Conservation (phyloP, 352 stramenopile species). For the Phytophthora pisi region DNA sequence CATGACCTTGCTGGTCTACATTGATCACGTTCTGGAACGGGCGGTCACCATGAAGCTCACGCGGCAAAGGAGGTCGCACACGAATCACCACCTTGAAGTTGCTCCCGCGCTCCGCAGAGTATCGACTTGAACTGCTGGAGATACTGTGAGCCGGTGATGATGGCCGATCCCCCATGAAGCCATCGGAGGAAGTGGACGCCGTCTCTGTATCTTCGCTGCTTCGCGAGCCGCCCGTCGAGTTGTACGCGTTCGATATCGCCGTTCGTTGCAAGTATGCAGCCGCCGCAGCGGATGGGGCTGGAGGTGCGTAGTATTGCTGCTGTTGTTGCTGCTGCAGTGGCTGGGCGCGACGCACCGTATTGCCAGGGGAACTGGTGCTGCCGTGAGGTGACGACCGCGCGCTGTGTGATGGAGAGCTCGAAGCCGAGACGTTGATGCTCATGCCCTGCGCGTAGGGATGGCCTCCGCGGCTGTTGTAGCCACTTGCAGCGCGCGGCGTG, state of each 20-base stretch:
- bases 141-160: slow-evolving; percentile 49
- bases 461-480: slow-evolving; percentile 13
- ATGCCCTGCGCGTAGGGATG: slow-evolving; percentile 39
- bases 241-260: slow-evolving; percentile 71
- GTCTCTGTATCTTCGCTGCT: slow-evolving; percentile 62
- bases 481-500: slow-evolving; percentile 19
- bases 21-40: slow-evolving; percentile 92
- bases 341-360: slow-evolving; percentile 32
- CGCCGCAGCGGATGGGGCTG: slow-evolving; percentile 13
- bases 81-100: slow-evolving; percentile 95
- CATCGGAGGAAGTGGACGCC: slow-evolving; percentile 62
- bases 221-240: slow-evolving; percentile 31
- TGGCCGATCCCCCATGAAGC: slow-evolving; percentile 32
- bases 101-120: slow-evolving; percentile 51
- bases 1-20: slow-evolving; percentile 84
- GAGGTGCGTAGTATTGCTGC: slow-evolving; percentile 30
- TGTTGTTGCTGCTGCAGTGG: slow-evolving; percentile 31
- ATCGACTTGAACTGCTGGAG: slow-evolving; percentile 41
- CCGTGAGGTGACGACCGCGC: slow-evolving; percentile 43
- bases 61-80: slow-evolving; percentile 85
- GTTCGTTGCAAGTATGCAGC: slow-evolving; percentile 57
- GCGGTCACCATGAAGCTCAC: slow-evolving; percentile 88
- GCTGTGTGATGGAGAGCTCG: slow-evolving; percentile 36
- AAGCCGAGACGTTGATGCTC: slow-evolving; percentile 55
- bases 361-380: slow-evolving; percentile 29